A percentile compares a stretch with the other conserved stretches of the same genome.
Conservation (phyloP, 1,284 basidiomycete species). For the Ceratobasidium sp. region DNA sequence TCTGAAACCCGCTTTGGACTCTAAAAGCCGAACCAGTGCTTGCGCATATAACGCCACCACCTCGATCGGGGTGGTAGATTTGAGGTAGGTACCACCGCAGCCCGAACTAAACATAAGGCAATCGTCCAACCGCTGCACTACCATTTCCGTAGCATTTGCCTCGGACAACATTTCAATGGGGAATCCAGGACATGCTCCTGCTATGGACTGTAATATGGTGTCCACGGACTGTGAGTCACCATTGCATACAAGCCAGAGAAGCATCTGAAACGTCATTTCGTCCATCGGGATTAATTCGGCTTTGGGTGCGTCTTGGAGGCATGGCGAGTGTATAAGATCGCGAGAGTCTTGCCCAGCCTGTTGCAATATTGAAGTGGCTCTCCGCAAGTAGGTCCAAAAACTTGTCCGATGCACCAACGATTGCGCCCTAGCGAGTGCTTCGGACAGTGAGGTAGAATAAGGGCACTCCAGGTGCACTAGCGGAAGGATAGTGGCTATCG, state of each 20-base stretch:
- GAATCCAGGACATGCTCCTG: background rate
- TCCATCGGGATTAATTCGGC: background rate
- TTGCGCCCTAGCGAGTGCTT: background rate
- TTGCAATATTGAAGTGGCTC: background rate
- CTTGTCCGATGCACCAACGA: background rate
- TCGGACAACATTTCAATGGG: background rate
- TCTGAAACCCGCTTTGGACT: background rate
- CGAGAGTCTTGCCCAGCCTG: background rate
- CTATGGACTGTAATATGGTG: background rate
- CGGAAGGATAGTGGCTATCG: background rate
- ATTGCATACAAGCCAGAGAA: background rate
- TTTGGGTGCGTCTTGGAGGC: background rate
- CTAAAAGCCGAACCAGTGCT: background rate
- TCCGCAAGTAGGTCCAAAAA: background rate
- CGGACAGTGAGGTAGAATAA: background rate
- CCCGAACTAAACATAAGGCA: too few relatives aligned
- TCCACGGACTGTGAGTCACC: background rate
- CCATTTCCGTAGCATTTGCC: background rate
- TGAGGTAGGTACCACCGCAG: too few relatives aligned
- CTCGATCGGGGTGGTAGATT: background rate
- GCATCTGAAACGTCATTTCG: background rate
- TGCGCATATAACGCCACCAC: background rate
- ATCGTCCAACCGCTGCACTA: background rate
- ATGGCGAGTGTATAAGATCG: background rate
- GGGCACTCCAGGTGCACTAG: background rate